Conservation (phyloP, 2,329 filamentous ascomycete species). For the Cladophialophora carrionii region DNA sequence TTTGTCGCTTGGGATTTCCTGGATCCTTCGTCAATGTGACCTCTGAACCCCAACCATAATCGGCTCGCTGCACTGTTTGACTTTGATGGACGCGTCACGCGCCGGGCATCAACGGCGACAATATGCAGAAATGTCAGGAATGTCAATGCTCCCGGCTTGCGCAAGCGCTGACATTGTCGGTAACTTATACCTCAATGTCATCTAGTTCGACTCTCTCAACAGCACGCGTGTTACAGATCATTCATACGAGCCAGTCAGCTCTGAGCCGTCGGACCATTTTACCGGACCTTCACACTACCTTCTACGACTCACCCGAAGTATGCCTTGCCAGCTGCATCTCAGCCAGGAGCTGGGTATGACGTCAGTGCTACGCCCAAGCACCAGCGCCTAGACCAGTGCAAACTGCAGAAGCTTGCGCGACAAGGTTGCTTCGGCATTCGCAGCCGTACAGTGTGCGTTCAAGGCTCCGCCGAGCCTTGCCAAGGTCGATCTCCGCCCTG, state of each 20-base stretch:
- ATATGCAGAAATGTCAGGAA: background rate
- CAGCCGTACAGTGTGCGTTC: background rate
- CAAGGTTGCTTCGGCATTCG: conserved; percentile 1
- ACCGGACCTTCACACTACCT: background rate
- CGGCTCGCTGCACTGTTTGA: background rate
- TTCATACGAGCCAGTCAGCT: background rate
- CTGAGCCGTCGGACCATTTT: background rate
- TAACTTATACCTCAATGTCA: background rate
- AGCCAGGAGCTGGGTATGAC: background rate
- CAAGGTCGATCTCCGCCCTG: conserved; percentile 17
- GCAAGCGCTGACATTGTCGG: background rate
- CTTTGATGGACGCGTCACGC: background rate
- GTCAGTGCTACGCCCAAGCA: background rate
- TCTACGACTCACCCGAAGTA: background rate
- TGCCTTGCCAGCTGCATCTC: background rate
- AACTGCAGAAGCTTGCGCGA: conserved; percentile 2
- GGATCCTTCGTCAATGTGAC: background rate
- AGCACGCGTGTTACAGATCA: background rate
- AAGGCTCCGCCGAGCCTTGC: conserved; percentile 9
- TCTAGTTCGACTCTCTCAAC: background rate
- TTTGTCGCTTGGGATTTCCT: background rate
- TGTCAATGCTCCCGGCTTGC: background rate
- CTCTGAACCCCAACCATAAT: background rate
- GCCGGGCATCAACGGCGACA: background rate
- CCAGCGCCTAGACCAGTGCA: background rate